A percentile compares a stretch with the other conserved stretches of the same genome.
Evolutionary conservation across 106 monocot genomes (phyloP).

Genomic region (Allium cepa): DNA sequence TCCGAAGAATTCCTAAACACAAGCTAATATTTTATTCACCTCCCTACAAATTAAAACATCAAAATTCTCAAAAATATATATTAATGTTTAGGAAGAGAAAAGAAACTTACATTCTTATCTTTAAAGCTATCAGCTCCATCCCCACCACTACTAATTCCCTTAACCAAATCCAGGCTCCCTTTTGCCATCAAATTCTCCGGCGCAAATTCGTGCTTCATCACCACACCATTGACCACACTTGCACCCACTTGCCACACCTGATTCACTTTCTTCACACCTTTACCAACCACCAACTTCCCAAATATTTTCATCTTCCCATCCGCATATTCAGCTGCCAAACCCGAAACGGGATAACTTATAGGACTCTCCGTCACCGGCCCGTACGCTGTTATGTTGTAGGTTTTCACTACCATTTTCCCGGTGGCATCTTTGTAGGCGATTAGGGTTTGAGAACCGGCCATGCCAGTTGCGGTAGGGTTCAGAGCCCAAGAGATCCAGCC

Average conservation of each 20-base stretch:
- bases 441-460: conserved; percentile 54
- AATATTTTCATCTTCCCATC: conserved; percentile 37
- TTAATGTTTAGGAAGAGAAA: too few species aligned
- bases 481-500: conserved; percentile 78
- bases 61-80: not conserved
- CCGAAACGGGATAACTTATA: conserved; percentile 35
- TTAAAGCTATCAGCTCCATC: not conserved
- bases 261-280: conserved; percentile 30
- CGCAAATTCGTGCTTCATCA: conserved; percentile 29
- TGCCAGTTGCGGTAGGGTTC: conserved; percentile 35
- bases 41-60: too few species aligned
- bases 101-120: conserved; percentile 37
- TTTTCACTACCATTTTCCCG: conserved; percentile 34
- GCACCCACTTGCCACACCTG: conserved; percentile 83
- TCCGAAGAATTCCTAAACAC: too few species aligned
- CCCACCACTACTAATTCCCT: conserved; percentile 1
- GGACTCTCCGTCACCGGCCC: conserved; percentile 13
- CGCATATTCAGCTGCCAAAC: conserved; percentile 36
- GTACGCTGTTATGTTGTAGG: conserved; percentile 37
- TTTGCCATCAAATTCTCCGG: conserved; percentile 38
- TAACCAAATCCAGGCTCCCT: conserved; percentile 51
- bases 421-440: conserved; percentile 30
- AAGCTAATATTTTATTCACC: too few species aligned
- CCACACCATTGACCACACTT: conserved; percentile 16
- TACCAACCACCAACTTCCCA: conserved; percentile 31